Evolutionary conservation across 805 yeast genomes (phyloP), one percentile per base, ranked within the genome.

Genomic region (Maudiozyma serrabonitensis): DNA sequence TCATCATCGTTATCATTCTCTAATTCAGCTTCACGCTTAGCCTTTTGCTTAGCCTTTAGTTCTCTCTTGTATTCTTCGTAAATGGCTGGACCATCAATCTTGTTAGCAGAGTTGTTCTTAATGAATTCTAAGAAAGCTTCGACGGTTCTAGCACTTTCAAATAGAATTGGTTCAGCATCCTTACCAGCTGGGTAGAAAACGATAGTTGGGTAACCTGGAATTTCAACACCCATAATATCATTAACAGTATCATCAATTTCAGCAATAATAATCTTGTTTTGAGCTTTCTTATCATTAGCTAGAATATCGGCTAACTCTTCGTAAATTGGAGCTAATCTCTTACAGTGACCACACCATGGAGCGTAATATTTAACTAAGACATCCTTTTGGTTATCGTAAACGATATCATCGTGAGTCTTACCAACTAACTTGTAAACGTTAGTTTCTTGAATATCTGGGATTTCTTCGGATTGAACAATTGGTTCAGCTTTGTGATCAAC

Each of bases 271-370:
- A 91, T 85, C 63, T 80, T 73, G 45, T 70, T 69, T 43, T 70
- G 65, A 46, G 75, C 73, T 41, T 66, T 71, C 16, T 68, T 61
- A 61, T 81, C 80, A 48, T 75, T 70, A 53, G 71, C 73, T 69
- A 75, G 85, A 48, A 84, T 60, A 46, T 72, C 81, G 48, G 91
- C 97, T 56, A 91, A 78, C 67, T 89, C 93, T 67, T 87, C 95
- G 75, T 81, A 91, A 51, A 74, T 76, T 64, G 96, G 97, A 49
- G 93, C 93, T 68, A 90, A 76, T 70, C 78, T 85, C 76, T 88
- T 87, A 75, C 96, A 89, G 76, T 88, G 96, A 44, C 96, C 95
- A 75, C 96, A 90, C 96, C 96, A 89, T 73, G 96, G 95, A 48
- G 97, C 97, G 65, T 87, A 91, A 72, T 90, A 91, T 72, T 87